phyloP scores from a whole-genome alignment of 1,284 basidiomycete genomes.

The Inonotus hispidus region DNA sequence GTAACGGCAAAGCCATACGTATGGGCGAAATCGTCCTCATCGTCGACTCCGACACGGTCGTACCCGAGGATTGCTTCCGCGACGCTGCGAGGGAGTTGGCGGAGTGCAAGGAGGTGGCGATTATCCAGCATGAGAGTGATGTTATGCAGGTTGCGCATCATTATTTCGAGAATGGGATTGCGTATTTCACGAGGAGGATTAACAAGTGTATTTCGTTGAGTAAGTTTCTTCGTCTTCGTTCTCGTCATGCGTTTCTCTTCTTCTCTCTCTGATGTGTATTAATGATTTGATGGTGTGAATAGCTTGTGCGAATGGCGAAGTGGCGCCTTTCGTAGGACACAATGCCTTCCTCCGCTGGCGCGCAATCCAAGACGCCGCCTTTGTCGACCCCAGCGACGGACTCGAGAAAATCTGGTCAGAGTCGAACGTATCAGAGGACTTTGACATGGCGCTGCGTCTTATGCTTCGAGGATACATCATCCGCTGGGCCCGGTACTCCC shows the following conservation, averaged over 20 bases:
- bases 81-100: slow-evolving; percentile 79
- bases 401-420: slow-evolving; percentile 79
- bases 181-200: slow-evolving; percentile 77
- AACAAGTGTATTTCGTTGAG: slow-evolving; percentile 69
- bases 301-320: slow-evolving; percentile 71
- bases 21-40: slow-evolving; percentile 64
- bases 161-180: slow-evolving; percentile 84
- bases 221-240: background rate
- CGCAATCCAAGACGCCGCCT: slow-evolving; percentile 76
- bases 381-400: slow-evolving; percentile 55
- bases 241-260: background rate
- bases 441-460: slow-evolving; percentile 66
- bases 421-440: slow-evolving; percentile 79
- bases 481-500: slow-evolving; percentile 80
- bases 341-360: slow-evolving; percentile 86
- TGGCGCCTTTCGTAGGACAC: slow-evolving; percentile 84
- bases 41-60: slow-evolving; percentile 78
- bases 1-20: slow-evolving; percentile 52
- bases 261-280: background rate
- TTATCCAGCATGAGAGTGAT: slow-evolving; percentile 81
- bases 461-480: slow-evolving; percentile 66
- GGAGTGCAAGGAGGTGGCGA: slow-evolving; percentile 72
- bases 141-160: slow-evolving; percentile 84
- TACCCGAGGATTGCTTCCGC: slow-evolving; percentile 81
- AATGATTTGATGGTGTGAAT: background rate